phyloP scores from a whole-genome alignment of 2,329 filamentous ascomycete genomes.

The Epichloe glyceriae region DNA sequence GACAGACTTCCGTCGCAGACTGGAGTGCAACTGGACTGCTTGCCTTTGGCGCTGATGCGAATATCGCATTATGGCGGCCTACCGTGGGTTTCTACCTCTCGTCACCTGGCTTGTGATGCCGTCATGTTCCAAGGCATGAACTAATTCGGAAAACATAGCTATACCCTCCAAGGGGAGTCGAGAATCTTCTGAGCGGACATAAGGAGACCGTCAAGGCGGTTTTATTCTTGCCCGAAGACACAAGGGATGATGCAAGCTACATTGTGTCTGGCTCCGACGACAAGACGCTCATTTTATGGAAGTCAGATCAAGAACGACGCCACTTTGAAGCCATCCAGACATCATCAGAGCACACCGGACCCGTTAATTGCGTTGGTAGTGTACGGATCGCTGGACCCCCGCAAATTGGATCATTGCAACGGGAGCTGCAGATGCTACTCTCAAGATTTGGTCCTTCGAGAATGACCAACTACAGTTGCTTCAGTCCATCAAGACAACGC shows the following conservation, averaged over 20 bases:
- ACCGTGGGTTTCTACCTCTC: slow-evolving; percentile 38
- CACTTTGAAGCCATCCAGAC: slow-evolving; percentile 36
- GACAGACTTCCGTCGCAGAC: slow-evolving; percentile 79
- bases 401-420: slow-evolving; percentile 50
- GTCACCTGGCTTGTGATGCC: background rate
- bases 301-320: slow-evolving; percentile 14
- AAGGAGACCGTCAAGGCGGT: slow-evolving; percentile 70
- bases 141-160: slow-evolving; percentile 16
- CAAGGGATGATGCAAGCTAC: slow-evolving; percentile 34
- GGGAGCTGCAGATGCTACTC: slow-evolving; percentile 66
- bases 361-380: slow-evolving; percentile 57
- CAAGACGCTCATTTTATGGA: slow-evolving; percentile 64
- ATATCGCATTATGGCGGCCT: slow-evolving; percentile 81
- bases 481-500: slow-evolving; percentile 59
- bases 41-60: slow-evolving; percentile 80
- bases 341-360: slow-evolving; percentile 50
- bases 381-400: slow-evolving; percentile 17
- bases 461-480: slow-evolving; percentile 37
- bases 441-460: slow-evolving; percentile 56
- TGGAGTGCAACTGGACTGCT: slow-evolving; percentile 66
- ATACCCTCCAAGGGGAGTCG: slow-evolving; percentile 41
- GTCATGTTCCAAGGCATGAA: background rate
- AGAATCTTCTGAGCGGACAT: slow-evolving; percentile 60
- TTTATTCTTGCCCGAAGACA: slow-evolving; percentile 51
- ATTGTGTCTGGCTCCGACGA: slow-evolving; percentile 76